Evolutionary conservation across 805 yeast genomes (phyloP).

Genomic region (Candida orba): DNA sequence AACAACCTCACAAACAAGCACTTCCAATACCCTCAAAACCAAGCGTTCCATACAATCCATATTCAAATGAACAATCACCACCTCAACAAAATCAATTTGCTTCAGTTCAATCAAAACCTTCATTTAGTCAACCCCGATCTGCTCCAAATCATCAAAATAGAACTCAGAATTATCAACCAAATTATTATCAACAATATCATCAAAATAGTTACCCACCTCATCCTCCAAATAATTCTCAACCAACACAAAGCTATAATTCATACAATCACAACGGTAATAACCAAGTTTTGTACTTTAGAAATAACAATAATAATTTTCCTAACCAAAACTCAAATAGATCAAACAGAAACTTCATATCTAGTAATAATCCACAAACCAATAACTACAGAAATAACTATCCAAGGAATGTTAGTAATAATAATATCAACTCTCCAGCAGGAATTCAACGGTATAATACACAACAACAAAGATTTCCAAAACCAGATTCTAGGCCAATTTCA

Average conservation of each 20-base stretch:
- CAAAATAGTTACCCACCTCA: neutral
- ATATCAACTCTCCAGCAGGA: too few relatives aligned
- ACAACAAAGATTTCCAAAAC: too few relatives aligned
- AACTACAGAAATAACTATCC: neutral
- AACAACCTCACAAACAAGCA: neutral
- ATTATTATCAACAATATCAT: neutral
- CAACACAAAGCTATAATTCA: neutral
- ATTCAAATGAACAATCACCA: too few relatives aligned
- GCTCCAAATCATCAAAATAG: too few relatives aligned
- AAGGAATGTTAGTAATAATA: too few relatives aligned
- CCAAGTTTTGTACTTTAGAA: neutral
- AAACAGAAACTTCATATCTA: neutral
- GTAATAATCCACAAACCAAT: neutral
- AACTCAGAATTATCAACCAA: too few relatives aligned
- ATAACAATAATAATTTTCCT: neutral
- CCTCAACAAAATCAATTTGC: too few relatives aligned
- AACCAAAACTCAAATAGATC: neutral
- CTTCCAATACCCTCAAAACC: neutral
- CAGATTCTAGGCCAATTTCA: too few relatives aligned
- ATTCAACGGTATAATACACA: too few relatives aligned
- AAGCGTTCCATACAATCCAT: neutral
- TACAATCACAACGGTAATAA: neutral
- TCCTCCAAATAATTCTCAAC: neutral
- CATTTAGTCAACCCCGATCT: too few relatives aligned
- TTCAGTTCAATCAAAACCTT: too few relatives aligned